Percentiles rank a stretch among this genome's conserved stretches.
phyloP scores from a whole-genome alignment of 139 green algal genomes.

The Chlorella sp. region DNA sequence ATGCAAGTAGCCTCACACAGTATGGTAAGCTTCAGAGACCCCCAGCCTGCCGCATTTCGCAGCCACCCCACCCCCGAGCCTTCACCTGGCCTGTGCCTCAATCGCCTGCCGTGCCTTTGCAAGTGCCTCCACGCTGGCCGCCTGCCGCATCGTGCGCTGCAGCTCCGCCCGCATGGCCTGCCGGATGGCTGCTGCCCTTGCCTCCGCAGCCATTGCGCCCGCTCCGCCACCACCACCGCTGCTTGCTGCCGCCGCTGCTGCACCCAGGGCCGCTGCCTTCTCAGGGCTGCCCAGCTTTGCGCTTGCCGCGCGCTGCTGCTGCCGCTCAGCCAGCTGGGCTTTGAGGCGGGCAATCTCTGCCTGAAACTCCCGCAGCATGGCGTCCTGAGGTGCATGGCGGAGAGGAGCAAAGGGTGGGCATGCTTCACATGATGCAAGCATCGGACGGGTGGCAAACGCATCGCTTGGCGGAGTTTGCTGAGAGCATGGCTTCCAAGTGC shows the following conservation, averaged over 20 bases:
- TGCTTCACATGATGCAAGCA: too few species aligned
- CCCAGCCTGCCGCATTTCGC: too few species aligned
- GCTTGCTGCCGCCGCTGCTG: not conserved
- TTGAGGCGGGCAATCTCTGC: conserved; percentile 88
- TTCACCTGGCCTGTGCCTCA: conserved; percentile 17
- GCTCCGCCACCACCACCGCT: not conserved
- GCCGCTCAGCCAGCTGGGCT: conserved; percentile 59
- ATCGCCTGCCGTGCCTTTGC: conserved; percentile 9
- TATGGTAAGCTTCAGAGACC: too few species aligned
- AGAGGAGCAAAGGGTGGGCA: not conserved
- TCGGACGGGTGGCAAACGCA: too few species aligned
- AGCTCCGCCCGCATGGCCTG: conserved; percentile 27
- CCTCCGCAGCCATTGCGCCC: not conserved
- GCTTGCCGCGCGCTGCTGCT: not conserved
- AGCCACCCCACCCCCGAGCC: not conserved
- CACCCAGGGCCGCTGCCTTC: not conserved
- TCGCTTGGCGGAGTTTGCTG: too few species aligned
- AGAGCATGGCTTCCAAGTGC: too few species aligned
- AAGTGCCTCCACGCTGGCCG: conserved; percentile 22
- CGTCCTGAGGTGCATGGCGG: conserved; percentile 59
- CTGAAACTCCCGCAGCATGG: conserved; percentile 94
- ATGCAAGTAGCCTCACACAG: too few species aligned
- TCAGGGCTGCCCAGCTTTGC: not conserved
- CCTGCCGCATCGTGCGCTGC: conserved; percentile 10
- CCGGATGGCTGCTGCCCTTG: not conserved